These are phyloP conservation scores for Colletotrichum musae DNA, from an alignment of 2,329 filamentous ascomycete genomes.

Conservation along the genomic window DNA sequence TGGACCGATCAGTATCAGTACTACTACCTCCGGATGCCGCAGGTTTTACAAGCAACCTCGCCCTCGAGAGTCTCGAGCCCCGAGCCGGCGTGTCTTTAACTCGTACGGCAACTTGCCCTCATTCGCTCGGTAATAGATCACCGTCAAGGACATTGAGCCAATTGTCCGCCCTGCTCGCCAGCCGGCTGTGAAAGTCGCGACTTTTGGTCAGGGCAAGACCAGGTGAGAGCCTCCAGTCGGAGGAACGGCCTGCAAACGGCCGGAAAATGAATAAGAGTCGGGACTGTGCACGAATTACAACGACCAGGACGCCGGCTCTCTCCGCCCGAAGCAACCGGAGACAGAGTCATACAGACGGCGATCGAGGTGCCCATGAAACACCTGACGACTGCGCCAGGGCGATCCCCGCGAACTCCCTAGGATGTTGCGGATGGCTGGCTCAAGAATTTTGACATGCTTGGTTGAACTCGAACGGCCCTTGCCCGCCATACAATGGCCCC, in stretches of 20 bases:
- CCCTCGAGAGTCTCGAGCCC: neutral
- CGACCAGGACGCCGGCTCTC: slow-evolving; percentile 9
- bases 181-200: slow-evolving; percentile 10
- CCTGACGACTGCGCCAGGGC: slow-evolving; percentile 4
- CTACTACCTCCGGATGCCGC: neutral
- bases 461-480: neutral
- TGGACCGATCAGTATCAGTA: neutral
- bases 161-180: slow-evolving; percentile 11
- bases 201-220: neutral
- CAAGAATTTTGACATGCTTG: neutral
- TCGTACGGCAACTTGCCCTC: neutral
- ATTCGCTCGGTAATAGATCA: slow-evolving; percentile 4
- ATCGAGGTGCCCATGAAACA: slow-evolving; percentile 12
- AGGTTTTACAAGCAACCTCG: too few relatives aligned
- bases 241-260: neutral
- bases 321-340: slow-evolving; percentile 28
- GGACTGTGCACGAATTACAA: neutral
- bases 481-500: slow-evolving; percentile 4
- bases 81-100: slow-evolving; percentile 4
- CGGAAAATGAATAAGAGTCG: neutral
- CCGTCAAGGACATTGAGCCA: neutral
- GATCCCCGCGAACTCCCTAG: slow-evolving; percentile 9
- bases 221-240: slow-evolving; percentile 10
- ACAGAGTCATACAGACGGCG: slow-evolving; percentile 18
- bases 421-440: neutral